phyloP scores from a whole-genome alignment of 441 rosid genomes.

The Omphalea diandra region DNA sequence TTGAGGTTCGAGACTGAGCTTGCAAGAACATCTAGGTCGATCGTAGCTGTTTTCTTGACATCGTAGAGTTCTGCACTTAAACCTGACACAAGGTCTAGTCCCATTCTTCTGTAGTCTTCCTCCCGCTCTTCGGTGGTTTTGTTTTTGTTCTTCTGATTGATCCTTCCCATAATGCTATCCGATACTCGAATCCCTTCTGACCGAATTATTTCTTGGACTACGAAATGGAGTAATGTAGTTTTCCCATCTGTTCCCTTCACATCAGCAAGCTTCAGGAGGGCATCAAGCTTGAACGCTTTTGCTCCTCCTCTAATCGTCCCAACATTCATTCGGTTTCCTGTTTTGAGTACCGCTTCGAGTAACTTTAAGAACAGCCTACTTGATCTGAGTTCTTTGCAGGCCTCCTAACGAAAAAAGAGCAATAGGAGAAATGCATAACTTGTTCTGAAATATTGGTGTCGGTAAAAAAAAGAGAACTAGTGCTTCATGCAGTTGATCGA shows the following conservation, averaged over 20 bases:
- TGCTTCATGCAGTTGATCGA: background rate
- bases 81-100: slow-evolving; percentile 86
- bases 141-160: slow-evolving; percentile 55
- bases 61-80: slow-evolving; percentile 76
- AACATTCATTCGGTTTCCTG: slow-evolving; percentile 92
- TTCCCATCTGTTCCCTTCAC: slow-evolving; percentile 92
- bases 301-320: slow-evolving; percentile 98
- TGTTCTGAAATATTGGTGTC: slow-evolving; percentile 1
- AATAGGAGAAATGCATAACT: background rate
- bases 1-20: slow-evolving; percentile 75
- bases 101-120: slow-evolving; percentile 88
- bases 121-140: slow-evolving; percentile 71
- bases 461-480: background rate
- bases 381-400: slow-evolving; percentile 94
- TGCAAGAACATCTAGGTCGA: slow-evolving; percentile 84
- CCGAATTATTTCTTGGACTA: slow-evolving; percentile 84
- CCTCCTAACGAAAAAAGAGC: slow-evolving; percentile 57
- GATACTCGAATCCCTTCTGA: slow-evolving; percentile 88
- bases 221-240: slow-evolving; percentile 88
- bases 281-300: slow-evolving; percentile 87
- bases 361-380: slow-evolving; percentile 84
- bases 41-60: slow-evolving; percentile 86
- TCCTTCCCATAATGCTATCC: slow-evolving; percentile 89
- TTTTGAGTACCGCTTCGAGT: slow-evolving; percentile 89
- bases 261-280: slow-evolving; percentile 89